A percentile compares a stretch with the other conserved stretches of the same genome.
These are phyloP conservation scores for Dendrobium chrysotoxum DNA, from an alignment of 106 monocot species.

Conservation along the genomic window DNA sequence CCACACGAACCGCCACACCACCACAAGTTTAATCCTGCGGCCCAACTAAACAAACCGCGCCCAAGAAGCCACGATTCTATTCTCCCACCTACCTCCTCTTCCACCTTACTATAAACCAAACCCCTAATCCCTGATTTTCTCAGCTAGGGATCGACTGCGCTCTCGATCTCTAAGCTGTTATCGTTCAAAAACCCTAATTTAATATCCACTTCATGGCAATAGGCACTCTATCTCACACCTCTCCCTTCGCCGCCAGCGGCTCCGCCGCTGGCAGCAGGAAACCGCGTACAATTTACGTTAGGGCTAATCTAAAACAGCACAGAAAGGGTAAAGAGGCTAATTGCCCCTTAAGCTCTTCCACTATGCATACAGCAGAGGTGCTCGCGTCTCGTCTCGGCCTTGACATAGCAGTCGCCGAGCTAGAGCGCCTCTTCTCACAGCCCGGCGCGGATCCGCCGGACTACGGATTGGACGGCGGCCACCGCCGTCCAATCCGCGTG, in stretches of 20 bases:
- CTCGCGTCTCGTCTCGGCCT: conserved; percentile 31
- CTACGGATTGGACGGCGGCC: background rate
- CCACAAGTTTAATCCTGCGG: background rate
- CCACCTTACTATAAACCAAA: conserved; percentile 1
- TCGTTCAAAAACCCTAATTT: background rate
- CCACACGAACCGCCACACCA: background rate
- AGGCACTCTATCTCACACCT: background rate
- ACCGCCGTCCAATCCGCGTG: conserved; percentile 38
- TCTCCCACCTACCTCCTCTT: background rate
- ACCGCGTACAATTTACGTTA: background rate
- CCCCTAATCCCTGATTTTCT: background rate
- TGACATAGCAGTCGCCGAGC: conserved; percentile 32
- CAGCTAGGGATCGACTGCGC: background rate
- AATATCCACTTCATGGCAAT: background rate
- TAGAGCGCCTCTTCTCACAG: conserved; percentile 38
- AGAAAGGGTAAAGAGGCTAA: background rate
- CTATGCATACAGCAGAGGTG: conserved; percentile 24
- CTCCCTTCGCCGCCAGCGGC: background rate
- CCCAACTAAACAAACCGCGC: background rate
- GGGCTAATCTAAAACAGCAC: conserved; percentile 4
- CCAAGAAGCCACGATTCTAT: background rate
- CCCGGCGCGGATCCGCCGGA: conserved; percentile 6
- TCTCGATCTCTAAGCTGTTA: conserved; percentile 1
- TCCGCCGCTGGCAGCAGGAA: background rate
- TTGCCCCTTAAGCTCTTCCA: conserved; percentile 4